Percentiles rank a stretch among this genome's conserved stretches.
Conservation (phyloP, 2,329 filamentous ascomycete genomes). For the Colletotrichum tamarilloi region DNA sequence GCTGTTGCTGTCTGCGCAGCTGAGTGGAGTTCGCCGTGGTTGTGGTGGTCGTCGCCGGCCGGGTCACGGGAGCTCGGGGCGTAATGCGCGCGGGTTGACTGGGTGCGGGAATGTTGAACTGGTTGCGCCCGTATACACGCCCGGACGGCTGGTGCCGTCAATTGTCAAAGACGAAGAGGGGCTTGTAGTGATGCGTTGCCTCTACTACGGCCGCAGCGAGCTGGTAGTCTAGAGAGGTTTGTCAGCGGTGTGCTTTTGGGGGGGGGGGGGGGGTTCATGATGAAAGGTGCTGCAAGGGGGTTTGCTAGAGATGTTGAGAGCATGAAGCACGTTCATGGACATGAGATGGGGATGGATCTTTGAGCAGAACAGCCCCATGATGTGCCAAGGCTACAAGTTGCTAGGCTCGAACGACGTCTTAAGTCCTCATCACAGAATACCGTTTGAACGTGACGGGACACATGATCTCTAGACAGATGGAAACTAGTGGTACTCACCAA, state of each 20-base stretch:
- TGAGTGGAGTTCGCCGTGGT: not conserved
- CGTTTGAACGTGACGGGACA: not conserved
- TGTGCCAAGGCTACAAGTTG: not conserved
- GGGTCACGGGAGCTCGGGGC: slow-evolving; percentile 53
- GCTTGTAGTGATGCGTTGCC: slow-evolving; percentile 82
- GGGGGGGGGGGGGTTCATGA: not conserved
- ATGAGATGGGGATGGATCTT: not conserved
- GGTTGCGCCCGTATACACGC: slow-evolving; percentile 39
- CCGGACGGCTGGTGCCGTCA: slow-evolving; percentile 43
- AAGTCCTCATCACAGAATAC: not conserved
- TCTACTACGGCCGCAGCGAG: slow-evolving; percentile 85
- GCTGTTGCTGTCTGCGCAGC: not conserved
- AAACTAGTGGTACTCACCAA: slow-evolving; percentile 66
- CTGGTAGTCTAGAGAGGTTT: slow-evolving; percentile 71
- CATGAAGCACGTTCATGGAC: too few relatives aligned
- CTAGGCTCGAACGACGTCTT: too few relatives aligned
- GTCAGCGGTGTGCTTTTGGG: not conserved
- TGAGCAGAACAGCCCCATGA: not conserved
- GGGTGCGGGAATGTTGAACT: slow-evolving; percentile 40
- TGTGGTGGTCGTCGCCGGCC: slow-evolving; percentile 42
- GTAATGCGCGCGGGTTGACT: slow-evolving; percentile 36
- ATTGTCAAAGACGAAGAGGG: slow-evolving; percentile 78
- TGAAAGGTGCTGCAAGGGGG: not conserved
- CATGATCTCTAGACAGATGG: not conserved
- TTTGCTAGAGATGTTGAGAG: not conserved